Evolutionary conservation across 805 yeast species (phyloP).

Genomic region (Yarrowia keelungensis): DNA sequence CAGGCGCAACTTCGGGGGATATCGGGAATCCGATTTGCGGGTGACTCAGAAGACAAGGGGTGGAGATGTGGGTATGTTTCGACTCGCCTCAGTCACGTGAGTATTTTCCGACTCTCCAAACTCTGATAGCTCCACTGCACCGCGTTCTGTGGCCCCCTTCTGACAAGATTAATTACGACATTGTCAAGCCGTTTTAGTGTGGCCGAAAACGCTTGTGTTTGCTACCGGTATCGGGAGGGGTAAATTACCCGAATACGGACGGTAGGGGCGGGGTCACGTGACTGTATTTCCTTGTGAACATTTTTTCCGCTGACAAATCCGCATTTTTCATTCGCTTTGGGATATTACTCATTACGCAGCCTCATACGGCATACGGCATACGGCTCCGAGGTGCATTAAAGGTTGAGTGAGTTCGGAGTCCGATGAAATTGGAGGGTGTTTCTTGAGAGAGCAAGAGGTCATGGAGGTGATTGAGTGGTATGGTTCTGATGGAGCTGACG

Average conservation of each 20-base stretch:
- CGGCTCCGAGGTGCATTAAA: conserved; percentile 3
- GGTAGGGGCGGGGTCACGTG: not conserved
- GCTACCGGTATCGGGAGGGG: conserved; percentile 18
- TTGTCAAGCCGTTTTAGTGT: not conserved
- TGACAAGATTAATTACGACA: not conserved
- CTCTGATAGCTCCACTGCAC: not conserved
- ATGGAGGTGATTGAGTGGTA: conserved; percentile 2
- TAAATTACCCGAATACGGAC: not conserved
- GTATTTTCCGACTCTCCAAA: not conserved
- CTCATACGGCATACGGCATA: not conserved
- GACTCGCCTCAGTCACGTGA: not conserved
- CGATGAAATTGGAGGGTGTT: not conserved
- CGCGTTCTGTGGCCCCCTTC: too few relatives aligned
- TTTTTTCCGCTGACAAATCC: too few relatives aligned
- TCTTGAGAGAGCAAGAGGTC: not conserved
- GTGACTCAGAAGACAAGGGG: too few relatives aligned
- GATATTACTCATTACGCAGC: not conserved
- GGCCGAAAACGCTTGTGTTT: conserved; percentile 10
- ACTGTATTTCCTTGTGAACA: not conserved
- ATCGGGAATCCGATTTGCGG: not conserved
- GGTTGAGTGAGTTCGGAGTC: conserved; percentile 1
- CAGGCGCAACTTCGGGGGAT: not conserved
- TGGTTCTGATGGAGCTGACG: too few relatives aligned
- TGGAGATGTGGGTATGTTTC: not conserved
- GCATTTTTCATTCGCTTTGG: not conserved